A percentile compares a stretch with the other conserved stretches of the same genome.
phyloP scores from a whole-genome alignment of 192 early-diverging fungal genomes.

The Powellomyces hirtus region DNA sequence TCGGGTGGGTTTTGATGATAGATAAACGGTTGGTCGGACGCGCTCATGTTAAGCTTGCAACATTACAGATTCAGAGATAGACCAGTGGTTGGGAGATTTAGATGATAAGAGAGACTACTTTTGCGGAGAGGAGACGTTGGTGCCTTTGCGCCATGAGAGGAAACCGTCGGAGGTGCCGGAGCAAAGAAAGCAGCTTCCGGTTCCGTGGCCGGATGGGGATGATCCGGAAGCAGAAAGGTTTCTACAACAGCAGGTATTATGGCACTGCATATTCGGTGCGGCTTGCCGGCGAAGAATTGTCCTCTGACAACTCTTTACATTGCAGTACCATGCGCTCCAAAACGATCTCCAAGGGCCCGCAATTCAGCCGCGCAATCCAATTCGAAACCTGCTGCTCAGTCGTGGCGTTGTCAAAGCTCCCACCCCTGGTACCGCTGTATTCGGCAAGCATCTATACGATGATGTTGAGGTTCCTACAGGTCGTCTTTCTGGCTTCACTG shows the following conservation, averaged over 20 bases:
- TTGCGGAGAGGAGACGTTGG: not conserved
- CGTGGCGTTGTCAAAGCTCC: constrained; percentile 9
- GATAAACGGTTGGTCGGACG: no score
- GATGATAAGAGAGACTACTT: not conserved
- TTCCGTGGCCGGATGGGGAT: not conserved
- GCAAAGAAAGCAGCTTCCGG: no score
- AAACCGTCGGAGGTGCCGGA: not conserved
- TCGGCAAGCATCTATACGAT: not conserved
- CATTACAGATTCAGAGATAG: not conserved
- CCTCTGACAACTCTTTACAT: not conserved
- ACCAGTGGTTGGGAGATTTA: constrained; percentile 12
- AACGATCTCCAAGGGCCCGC: not conserved
- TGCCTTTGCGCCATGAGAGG: not conserved
- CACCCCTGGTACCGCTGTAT: not conserved
- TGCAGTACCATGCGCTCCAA: not conserved
- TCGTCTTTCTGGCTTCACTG: not conserved
- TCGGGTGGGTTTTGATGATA: no score
- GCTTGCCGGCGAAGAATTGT: no score
- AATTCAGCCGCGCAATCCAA: constrained; percentile 1
- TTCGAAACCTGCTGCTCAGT: constrained; percentile 11
- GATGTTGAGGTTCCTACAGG: not conserved
- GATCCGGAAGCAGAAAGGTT: constrained; percentile 1
- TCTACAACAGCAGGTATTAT: not conserved
- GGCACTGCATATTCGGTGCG: no score
- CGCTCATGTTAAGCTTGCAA: no score